A percentile compares a stretch with the other conserved stretches of the same genome.
Conservation (phyloP, 2,329 filamentous ascomycete genomes). For the Echinosphaeria canescens region DNA sequence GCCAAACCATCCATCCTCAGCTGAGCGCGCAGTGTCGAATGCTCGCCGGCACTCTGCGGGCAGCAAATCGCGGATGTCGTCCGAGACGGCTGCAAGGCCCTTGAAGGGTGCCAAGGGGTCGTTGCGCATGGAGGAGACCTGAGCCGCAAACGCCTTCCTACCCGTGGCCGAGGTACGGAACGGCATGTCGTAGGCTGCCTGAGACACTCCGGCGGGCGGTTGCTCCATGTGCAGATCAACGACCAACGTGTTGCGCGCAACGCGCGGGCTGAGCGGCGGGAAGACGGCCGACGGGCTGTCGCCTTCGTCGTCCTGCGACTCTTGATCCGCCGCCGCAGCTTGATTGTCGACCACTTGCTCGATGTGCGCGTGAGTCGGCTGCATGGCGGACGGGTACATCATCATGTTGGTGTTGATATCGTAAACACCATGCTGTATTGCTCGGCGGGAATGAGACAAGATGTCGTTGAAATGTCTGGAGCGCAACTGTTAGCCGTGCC, state of each 20-base stretch:
- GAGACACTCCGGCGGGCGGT: conserved; percentile 21
- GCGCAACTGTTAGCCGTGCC: conserved; percentile 2
- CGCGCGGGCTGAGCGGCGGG: conserved; percentile 21
- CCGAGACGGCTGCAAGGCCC: conserved; percentile 40
- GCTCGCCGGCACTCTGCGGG: conserved; percentile 49
- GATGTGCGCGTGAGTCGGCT: conserved; percentile 72
- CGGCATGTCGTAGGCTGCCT: conserved; percentile 19
- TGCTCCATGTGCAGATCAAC: conserved; percentile 31
- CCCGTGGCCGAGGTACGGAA: conserved; percentile 14
- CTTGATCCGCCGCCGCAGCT: conserved; percentile 6
- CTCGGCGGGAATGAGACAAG: conserved; percentile 44
- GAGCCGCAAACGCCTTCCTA: conserved; percentile 7
- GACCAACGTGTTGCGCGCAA: conserved; percentile 33
- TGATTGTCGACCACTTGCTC: conserved; percentile 38
- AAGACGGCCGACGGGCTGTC: conserved; percentile 15
- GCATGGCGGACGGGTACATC: conserved; percentile 73
- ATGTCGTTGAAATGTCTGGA: conserved; percentile 63
- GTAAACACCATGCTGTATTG: conserved; percentile 60
- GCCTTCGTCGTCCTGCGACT: neutral
- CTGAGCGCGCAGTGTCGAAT: conserved; percentile 42
- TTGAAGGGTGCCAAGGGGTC: conserved; percentile 29
- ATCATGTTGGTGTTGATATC: conserved; percentile 87
- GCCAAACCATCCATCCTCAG: conserved; percentile 50
- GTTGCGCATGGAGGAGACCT: conserved; percentile 9
- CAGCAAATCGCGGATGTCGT: conserved; percentile 43